Evolutionary conservation across 106 monocot genomes (phyloP).

Genomic region (Allium sativum): DNA sequence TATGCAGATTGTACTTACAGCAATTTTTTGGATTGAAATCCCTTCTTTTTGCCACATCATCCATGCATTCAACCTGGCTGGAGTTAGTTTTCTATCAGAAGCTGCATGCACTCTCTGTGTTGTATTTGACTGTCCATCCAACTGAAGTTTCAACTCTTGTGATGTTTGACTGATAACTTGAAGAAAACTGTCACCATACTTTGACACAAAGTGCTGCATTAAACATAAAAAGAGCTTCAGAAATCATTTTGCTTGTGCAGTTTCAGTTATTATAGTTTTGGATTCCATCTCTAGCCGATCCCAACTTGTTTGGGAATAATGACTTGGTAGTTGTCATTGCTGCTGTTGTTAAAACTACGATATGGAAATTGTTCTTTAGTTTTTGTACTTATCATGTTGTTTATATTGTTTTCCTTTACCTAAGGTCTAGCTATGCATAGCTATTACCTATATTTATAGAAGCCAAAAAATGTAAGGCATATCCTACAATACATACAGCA

Average conservation of each 20-base stretch:
- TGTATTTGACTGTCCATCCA: constrained; percentile 39
- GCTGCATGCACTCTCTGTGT: constrained; percentile 18
- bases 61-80: constrained; percentile 77
- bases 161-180: constrained; percentile 39
- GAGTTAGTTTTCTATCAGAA: constrained; percentile 32
- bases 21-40: constrained; percentile 58
- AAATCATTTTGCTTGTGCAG: background rate
- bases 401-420: too few relatives aligned
- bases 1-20: constrained; percentile 36
- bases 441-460: too few relatives aligned
- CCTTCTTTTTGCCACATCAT: constrained; percentile 66
- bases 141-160: constrained; percentile 46
- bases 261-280: too few relatives aligned
- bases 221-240: constrained; percentile 1
- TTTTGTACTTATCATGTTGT: too few relatives aligned
- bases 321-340: too few relatives aligned
- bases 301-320: too few relatives aligned
- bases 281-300: too few relatives aligned
- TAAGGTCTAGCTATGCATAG: too few relatives aligned
- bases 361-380: too few relatives aligned
- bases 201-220: constrained; percentile 47
- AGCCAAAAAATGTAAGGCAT: too few relatives aligned
- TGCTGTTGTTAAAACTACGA: too few relatives aligned
- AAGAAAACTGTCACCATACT: constrained; percentile 55
- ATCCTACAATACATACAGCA: too few relatives aligned